Evolutionary conservation across 2,329 filamentous ascomycete species (phyloP), one percentile per base, ranked within the genome.

Genomic region (Fusarium mundagurra): DNA sequence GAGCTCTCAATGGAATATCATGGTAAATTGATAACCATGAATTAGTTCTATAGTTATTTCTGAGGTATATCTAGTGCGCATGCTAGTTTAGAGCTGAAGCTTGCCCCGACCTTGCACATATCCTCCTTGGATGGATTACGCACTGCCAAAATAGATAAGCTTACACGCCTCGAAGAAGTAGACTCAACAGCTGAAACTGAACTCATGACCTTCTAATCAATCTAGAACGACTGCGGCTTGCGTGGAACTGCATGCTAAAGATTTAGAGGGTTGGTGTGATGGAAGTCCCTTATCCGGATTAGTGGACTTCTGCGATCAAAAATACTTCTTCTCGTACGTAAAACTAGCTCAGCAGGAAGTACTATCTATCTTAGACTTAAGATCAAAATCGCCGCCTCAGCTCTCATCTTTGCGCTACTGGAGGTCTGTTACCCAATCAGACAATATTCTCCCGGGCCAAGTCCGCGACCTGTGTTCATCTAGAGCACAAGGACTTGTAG

Each of bases 371-470:
- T 31, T n/a, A 6, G 6, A 27, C 22, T 8, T 2, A 18, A n/a
- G 14, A 8, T 18, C 27, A n/a, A n/a, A 14, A 24, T 31, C 8
- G 14, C 6, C 6, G 12, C 22, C 27, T 55, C 36, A 43, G 14
- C 20, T 31, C 27, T 20, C 18, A 22, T 2, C 9, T 47, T 17
- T 39, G 24, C 24, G 24, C 34, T 38, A 38, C n/a, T 53, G 13
- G n/a, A 27, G 27, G 24, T 18, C 6, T 22, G 24, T 24, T 54
- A 12, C 14, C 51, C 6, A 38, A 54, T 39, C 18, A 7, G 8
- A 54, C 14, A 4, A 13, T 7, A 0, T 29, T 29, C 6, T n/a
- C 3, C 11, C 2, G 1, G 4, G 8, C 20, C 16, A 3, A 16
- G 16, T 14, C 6, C 20, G 7, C 22, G 6, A 8, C n/a, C n/a